Evolutionary conservation across 441 rosid species (phyloP), one percentile per base, ranked within the genome.

Genomic region (Flueggea neowawraea): DNA sequence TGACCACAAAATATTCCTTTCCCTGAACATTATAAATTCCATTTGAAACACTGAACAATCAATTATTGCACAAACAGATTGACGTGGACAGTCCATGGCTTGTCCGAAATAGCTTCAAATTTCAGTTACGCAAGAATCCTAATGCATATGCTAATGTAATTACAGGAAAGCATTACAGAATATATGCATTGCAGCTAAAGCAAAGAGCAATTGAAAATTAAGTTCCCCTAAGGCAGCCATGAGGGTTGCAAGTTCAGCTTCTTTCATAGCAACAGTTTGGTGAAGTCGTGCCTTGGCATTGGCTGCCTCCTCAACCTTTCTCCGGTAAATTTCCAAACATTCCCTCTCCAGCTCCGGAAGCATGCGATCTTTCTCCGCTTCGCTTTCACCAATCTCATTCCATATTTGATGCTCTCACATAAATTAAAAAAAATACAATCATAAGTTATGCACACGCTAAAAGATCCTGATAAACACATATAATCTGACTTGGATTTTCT

Each of bases 231-330:
- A 95, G 41, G 95, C 77, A 62, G 98, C 99, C 82, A 84, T 79
- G n/a, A 95, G 83, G 28, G 98, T 85, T 56, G 99, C 98, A 70
- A 92, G 82, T 77, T 95, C 98, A 58, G 99, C 98, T 83, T 95
- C 99, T 63, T 84, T 87, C 50, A 97, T 78, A 57, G 97, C 97
- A 82, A 95, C 87, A 66, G 91, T 82, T 62, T 95, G 98, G 82
- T 90, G 87, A 74, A 95, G 97, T 55, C 83, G 74, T 53, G 96
- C 98, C 81, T 91, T 95, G 31, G 86, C 80, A 81, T 87, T 85
- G 68, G 93, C 96, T 70, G 95, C 96, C 59, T 87, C 99, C 32
- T 95, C 97, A n/a, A 91, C 98, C 80, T 90, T 95, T 74, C 95
- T 86, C 63, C 82, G 82, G 64, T 91, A 90, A 55, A 95, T 86